These are phyloP conservation scores for Mentha longifolia DNA, from an alignment of 257 asterid species.

Conservation along the genomic window DNA sequence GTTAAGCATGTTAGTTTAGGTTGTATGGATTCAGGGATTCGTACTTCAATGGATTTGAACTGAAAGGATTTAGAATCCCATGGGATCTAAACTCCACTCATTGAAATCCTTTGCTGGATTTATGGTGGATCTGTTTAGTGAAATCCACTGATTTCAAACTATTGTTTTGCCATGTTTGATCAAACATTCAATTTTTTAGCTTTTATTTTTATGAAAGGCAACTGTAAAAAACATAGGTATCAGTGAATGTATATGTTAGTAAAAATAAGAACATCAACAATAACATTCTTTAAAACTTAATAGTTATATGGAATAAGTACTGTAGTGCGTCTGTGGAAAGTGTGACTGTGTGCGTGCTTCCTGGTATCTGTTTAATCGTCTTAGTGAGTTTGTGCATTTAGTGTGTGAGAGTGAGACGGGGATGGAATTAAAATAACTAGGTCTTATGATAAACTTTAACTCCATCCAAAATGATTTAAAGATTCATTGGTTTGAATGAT, in stretches of 20 bases:
- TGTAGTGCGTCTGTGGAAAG: neutral
- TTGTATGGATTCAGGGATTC: neutral
- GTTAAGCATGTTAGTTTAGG: neutral
- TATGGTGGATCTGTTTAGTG: neutral
- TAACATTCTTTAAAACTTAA: neutral
- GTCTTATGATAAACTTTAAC: neutral
- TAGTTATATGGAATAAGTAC: neutral
- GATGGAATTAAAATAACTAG: neutral
- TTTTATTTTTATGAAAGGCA: neutral
- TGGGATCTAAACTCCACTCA: neutral
- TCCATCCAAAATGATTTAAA: neutral
- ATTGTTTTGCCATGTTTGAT: neutral
- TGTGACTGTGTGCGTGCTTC: neutral
- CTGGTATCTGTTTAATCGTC: neutral
- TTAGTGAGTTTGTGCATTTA: neutral
- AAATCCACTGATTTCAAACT: neutral
- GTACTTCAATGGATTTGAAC: neutral
- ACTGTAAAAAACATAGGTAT: neutral
- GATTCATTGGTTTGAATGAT: neutral
- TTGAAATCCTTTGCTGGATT: neutral
- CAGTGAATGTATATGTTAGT: neutral
- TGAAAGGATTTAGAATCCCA: neutral
- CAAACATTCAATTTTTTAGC: neutral
- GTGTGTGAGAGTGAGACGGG: slow-evolving; percentile 4
- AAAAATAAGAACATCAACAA: neutral